Conservation (phyloP, 2,329 filamentous ascomycete genomes). For the Davidsoniella neocaledoniae region DNA sequence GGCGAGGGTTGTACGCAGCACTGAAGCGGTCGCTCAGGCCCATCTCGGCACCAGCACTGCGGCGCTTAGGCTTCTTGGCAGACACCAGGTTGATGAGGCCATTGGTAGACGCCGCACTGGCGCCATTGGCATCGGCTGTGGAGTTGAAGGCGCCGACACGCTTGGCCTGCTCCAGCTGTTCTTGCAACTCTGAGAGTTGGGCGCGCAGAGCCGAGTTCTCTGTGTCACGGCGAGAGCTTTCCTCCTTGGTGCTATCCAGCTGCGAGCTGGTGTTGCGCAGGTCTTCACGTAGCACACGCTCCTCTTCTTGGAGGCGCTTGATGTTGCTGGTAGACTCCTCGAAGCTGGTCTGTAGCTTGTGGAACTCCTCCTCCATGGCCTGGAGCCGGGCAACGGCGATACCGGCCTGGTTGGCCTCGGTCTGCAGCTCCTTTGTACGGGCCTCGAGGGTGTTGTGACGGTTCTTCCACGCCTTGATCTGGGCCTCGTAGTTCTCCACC, state of each 20-base stretch:
- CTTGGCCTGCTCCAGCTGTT: constrained; percentile 79
- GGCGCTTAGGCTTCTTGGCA: constrained; percentile 89
- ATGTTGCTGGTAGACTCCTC: constrained; percentile 82
- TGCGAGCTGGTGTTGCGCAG: constrained; percentile 65
- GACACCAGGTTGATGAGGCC: constrained; percentile 94
- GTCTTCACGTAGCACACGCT: constrained; percentile 68
- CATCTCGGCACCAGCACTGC: constrained; percentile 76
- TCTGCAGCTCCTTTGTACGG: constrained; percentile 82
- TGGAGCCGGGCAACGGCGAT: constrained; percentile 81
- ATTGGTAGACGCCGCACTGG: constrained; percentile 33
- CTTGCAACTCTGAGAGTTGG: constrained; percentile 77
- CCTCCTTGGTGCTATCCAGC: constrained; percentile 60
- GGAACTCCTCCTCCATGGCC: constrained; percentile 91
- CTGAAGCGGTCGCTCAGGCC: constrained; percentile 83
- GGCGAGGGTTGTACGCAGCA: constrained; percentile 79
- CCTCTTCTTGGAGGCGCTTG: constrained; percentile 88
- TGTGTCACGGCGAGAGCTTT: constrained; percentile 59
- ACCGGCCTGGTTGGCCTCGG: constrained; percentile 92
- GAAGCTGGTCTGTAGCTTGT: constrained; percentile 72
- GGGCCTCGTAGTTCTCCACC: constrained; percentile 87
- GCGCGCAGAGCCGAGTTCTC: constrained; percentile 77
- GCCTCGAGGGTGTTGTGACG: constrained; percentile 80
- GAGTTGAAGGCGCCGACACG: constrained; percentile 53
- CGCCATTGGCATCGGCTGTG: constrained; percentile 33
- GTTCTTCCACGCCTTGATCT: constrained; percentile 91